Evolutionary conservation across 805 yeast species (phyloP), one percentile per base, ranked within the genome.

Genomic region (Sporopachydermia lactativora): DNA sequence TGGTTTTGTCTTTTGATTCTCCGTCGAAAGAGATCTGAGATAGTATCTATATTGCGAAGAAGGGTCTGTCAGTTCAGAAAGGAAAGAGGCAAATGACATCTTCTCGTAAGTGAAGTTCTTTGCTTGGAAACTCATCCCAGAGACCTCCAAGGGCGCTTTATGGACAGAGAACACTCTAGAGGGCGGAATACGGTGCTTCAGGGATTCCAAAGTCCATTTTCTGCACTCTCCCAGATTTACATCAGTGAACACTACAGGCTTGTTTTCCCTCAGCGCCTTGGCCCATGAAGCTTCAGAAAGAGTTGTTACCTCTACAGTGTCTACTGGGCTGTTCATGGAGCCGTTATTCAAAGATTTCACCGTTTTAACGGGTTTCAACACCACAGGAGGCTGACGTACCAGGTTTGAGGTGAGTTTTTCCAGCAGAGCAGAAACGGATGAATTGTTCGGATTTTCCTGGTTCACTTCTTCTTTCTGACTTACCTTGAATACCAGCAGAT

Each of bases 71-170:
- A 61, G 52, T 3, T 39, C 38, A 18, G 47, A 44, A 18, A 58
- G 40, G 37, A 59, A 54, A 2, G 57, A 53, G 5, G 44, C 47
- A 41, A 62, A 58, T 6, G 39, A 24, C 43, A 55, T 40, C 2
- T 41, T 48, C 39, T 51, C 45, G 41, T 60, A 60, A 4, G 40
- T 41, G 41, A 59, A 60, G 43, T 61, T 60, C 45, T 58, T 59
- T 15, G 41, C 42, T 24, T 48, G 51, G 40, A 60, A 60, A 39
- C 52, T 59, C 49, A 60, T 46, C 6, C 49, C 37, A 5, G 34
- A 15, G 5, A 37, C 43, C 1, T 38, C 38, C 15, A 58, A 42
- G 15, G 6, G 5, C 6, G 45, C 19, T 35, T 46, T 54, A 38
- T 60, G 62, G 15, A 55, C 55, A 5, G 45, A 52, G 2, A 62